Evolutionary conservation across 306 rosid species (phyloP).

Genomic region (Albizia julibrissin): DNA sequence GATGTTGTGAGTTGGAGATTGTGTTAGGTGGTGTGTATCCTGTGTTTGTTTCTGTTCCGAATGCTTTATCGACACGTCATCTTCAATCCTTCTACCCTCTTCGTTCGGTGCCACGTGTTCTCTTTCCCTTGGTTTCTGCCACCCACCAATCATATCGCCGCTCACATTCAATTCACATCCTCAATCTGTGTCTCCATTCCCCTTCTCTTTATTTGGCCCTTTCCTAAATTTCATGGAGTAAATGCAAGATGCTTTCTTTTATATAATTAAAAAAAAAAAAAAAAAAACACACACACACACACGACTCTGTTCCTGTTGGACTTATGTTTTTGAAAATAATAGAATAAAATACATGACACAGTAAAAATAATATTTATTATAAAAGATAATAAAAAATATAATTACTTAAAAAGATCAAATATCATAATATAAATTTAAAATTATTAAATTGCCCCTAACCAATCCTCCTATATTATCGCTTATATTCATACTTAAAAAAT

Average conservation of each 20-base stretch:
- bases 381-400: no score
- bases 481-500: no score
- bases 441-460: no score
- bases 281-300: neutral
- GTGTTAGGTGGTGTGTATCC: neutral
- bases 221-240: neutral
- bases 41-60: neutral
- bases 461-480: no score
- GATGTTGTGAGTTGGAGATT: neutral
- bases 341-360: no score
- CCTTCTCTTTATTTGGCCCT: neutral
- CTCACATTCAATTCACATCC: neutral
- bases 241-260: neutral
- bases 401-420: no score
- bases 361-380: no score
- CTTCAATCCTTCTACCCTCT: neutral
- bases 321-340: no score
- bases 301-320: neutral
- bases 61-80: neutral
- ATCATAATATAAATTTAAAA: no score
- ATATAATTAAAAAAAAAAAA: no score
- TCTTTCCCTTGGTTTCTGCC: neutral
- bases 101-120: neutral
- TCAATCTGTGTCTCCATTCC: neutral
- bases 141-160: neutral